Base-by-base conservation (phyloP, 192 early-diverging fungal species). In the Rhizophagus sp. region DNA sequence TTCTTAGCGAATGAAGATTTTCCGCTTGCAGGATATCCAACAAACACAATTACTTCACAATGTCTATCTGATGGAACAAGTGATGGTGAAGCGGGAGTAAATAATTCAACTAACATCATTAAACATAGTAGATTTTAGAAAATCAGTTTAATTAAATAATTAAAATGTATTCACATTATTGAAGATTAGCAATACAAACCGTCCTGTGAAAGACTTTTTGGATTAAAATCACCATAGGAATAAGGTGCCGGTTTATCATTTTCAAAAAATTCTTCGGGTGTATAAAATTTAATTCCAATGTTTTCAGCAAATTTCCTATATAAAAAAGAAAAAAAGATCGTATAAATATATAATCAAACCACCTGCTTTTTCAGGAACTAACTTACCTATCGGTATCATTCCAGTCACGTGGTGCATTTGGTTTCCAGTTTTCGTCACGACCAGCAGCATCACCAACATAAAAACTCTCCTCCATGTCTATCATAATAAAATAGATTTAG, bases 361-460 rank as follows among this genome's bases (percentile, higher is more conserved):
- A 17, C 49, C 9, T 6, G n/a, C 8, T 39, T 33, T 17, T 7
- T n/a, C 2, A 64, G 27, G 0, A 24, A 62, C 3, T 25, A 3
- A 24, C 15, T 25, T 84, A 85, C 83, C 90, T 80, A 83, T 99
- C 97, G 3, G 89, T 90, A 82, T 95, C 94, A n/a, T 93, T 88
- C 84, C 92, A 92, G 75, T 99, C 97, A 75, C 90, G 90, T 27
- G 85, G 82, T 1, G 78, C 82, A 5, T 88, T 89, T 0, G 63
- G 76, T 76, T 88, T 89, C 92, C 93, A 94, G n/a, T 85, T 88
- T 3, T 75, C 85, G 1, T 85, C 83, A 49, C 97, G 82, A 2
- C 97, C 96, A n/a, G 96, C 96, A 4, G 96, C 97, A 84, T 99
- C 97, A 30, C 97, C 97, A 5, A 96, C 93, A 86, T 90, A 99